phyloP scores from a whole-genome alignment of 306 rosid species.

The Bauhinia variegata region DNA sequence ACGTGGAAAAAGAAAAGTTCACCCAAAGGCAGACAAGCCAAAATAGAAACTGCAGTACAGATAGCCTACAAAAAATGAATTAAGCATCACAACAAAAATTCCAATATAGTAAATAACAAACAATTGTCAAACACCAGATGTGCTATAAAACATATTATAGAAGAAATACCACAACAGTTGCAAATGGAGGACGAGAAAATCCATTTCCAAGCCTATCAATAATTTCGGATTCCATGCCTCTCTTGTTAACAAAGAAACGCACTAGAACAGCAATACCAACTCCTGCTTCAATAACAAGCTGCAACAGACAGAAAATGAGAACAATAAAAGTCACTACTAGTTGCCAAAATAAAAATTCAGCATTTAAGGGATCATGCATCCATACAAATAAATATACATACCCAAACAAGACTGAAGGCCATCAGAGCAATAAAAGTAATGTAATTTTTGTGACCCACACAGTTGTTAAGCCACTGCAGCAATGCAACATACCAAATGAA shows the following conservation, averaged over 20 bases:
- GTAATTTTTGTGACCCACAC: slow-evolving; percentile 94
- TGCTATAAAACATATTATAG: slow-evolving; percentile 28
- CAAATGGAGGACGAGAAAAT: slow-evolving; percentile 91
- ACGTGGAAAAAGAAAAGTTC: slow-evolving; percentile 99
- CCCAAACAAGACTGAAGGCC: slow-evolving; percentile 92
- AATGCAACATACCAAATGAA: slow-evolving; percentile 42
- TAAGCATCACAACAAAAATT: slow-evolving; percentile 38
- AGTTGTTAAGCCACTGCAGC: slow-evolving; percentile 98
- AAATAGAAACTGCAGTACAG: slow-evolving; percentile 86
- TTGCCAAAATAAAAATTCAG: slow-evolving; percentile 28
- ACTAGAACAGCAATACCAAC: slow-evolving; percentile 90
- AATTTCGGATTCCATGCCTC: slow-evolving; percentile 88
- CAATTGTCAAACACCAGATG: slow-evolving; percentile 21
- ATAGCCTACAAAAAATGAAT: slow-evolving; percentile 63
- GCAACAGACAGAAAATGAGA: slow-evolving; percentile 35
- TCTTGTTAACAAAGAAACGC: slow-evolving; percentile 87
- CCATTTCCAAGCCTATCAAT: slow-evolving; percentile 96
- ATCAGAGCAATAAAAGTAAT: slow-evolving; percentile 84
- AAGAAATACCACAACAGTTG: slow-evolving; percentile 82
- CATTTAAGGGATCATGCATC: slow-evolving; percentile 22
- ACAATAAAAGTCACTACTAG: slow-evolving; percentile 29
- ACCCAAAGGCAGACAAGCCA: slow-evolving; percentile 90
- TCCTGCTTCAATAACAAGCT: slow-evolving; percentile 95
- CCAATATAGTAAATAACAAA: slow-evolving; percentile 25
- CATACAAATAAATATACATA: slow-evolving; percentile 45